Base-by-base conservation (phyloP, 805 yeast species). In the Kodamaea neixiangensis region DNA sequence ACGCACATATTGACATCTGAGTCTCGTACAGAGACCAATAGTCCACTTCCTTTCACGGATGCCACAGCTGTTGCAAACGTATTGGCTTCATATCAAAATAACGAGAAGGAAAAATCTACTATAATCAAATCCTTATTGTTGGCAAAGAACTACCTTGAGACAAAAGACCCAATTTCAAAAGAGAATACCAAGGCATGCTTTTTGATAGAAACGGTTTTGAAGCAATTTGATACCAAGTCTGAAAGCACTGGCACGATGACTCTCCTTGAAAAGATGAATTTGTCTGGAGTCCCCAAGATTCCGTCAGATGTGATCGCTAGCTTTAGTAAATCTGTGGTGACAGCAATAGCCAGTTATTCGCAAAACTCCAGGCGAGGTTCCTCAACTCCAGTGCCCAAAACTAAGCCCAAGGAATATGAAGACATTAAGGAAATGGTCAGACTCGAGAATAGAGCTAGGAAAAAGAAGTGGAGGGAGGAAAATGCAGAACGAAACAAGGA, bases 401-500 rank as follows among this genome's bases (percentile, higher is more conserved):
- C 45, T 54, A 54, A 45, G 43, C 65, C 60, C 5, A 52, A 61
- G 7, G 71, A 68, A 22, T 58, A 67, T 2, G 58, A 65, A 7
- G 80, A 77, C 52, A 71, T 73, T 44, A 78, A 78, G 54, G 89
- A 85, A 59, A 77, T 81, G 54, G 72, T 84, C 9, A 70, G 91
- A 45, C 58, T 78, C 20, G 92, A 83, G 44, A 89, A 89, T 60
- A 73, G 96, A 44, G 88, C 83, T 48, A 73, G 96, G 17, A 89
- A 89, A 70, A 85, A 87, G 69, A 79, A 81, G 57, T 89, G 96
- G 96, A 76, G 96, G 60, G 92, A 83, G 56, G 84, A 81, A 21
- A 90, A 93, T 62, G 79, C 81, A 7, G 86, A 86, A 53, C 77
- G 94, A 56, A 92, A 92, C 66, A 86, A 89, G 70, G 97, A 91